phyloP scores from a whole-genome alignment of 208 protist species.

The Lotmaria passim region DNA sequence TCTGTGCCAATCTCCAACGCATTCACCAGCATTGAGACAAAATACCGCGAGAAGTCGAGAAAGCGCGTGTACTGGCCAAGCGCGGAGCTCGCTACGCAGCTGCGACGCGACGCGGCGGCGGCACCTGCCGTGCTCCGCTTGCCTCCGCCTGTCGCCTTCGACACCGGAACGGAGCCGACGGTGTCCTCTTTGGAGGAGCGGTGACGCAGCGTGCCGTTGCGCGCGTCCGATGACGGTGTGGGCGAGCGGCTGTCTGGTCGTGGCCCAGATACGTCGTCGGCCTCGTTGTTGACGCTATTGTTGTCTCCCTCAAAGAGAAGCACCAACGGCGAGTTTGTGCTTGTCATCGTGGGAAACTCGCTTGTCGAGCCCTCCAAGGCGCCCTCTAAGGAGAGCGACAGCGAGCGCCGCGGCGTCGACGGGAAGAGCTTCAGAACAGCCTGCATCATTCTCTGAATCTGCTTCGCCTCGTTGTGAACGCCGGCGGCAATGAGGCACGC shows the following conservation, averaged over 20 bases:
- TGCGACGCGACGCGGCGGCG: conserved; percentile 3
- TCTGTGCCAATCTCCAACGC: conserved; percentile 34
- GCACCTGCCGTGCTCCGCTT: conserved; percentile 7
- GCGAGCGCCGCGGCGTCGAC: conserved; percentile 8
- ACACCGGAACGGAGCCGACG: not conserved
- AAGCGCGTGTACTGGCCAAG: conserved; percentile 22
- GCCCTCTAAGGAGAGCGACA: conserved; percentile 13
- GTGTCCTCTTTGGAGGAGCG: conserved; percentile 9
- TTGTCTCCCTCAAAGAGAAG: conserved; percentile 3
- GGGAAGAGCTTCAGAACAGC: conserved; percentile 23
- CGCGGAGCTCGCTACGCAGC: not conserved
- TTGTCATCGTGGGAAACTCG: conserved; percentile 13
- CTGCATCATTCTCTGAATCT: conserved; percentile 23
- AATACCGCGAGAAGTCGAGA: conserved; percentile 30
- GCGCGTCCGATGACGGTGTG: not conserved
- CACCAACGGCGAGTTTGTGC: conserved; percentile 1
- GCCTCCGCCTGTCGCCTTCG: not conserved
- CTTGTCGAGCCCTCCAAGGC: conserved; percentile 12
- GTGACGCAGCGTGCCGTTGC: not conserved
- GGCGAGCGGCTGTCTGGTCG: conserved; percentile 4
- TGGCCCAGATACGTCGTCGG: not conserved
- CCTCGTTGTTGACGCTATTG: conserved; percentile 5
- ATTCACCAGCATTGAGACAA: conserved; percentile 30
- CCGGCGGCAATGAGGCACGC: conserved; percentile 14
- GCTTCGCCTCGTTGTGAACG: conserved; percentile 19